phyloP scores from a whole-genome alignment of 495 filamentous ascomycete species.

The Sordaria brevicollis region DNA sequence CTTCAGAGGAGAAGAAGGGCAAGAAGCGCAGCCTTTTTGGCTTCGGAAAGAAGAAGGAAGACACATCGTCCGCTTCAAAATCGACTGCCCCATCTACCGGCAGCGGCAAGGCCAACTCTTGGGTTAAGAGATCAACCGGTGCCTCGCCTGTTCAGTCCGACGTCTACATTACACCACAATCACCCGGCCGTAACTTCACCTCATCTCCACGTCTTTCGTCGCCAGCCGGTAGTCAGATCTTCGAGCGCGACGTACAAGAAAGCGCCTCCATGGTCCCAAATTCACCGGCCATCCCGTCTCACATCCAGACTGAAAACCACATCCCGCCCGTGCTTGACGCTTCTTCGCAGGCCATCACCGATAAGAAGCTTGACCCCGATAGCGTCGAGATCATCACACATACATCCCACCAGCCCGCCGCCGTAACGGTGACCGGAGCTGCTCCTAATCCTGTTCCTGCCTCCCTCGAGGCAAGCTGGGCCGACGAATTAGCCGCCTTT shows the following conservation, averaged over 20 bases:
- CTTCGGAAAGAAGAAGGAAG: constrained; percentile 56
- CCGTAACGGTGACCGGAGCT: constrained; percentile 46
- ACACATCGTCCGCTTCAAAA: constrained; percentile 33
- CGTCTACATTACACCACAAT: constrained; percentile 37
- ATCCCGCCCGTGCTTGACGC: constrained; percentile 87
- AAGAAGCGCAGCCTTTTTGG: constrained; percentile 49
- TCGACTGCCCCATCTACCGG: constrained; percentile 14
- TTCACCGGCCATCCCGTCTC: constrained; percentile 69
- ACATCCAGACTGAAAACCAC: constrained; percentile 85
- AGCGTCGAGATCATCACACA: constrained; percentile 84
- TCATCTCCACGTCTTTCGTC: constrained; percentile 53
- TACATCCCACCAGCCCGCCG: constrained; percentile 66
- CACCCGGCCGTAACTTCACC: constrained; percentile 42
- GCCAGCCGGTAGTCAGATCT: constrained; percentile 72
- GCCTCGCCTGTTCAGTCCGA: constrained; percentile 36
- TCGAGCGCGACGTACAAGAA: constrained; percentile 89
- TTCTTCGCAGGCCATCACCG: constrained; percentile 79
- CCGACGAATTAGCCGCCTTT: constrained; percentile 46
- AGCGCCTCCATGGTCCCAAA: constrained; percentile 48
- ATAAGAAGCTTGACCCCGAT: constrained; percentile 63
- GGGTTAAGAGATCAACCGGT: constrained; percentile 12
- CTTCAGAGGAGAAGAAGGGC: constrained; percentile 28
- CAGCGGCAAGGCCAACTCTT: constrained; percentile 12
- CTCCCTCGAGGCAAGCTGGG: constrained; percentile 31
- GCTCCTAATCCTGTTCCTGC: constrained; percentile 14